These are phyloP conservation scores for Backusella tuberculispora DNA, from an alignment of 192 early-diverging fungal species.

Conservation along the genomic window DNA sequence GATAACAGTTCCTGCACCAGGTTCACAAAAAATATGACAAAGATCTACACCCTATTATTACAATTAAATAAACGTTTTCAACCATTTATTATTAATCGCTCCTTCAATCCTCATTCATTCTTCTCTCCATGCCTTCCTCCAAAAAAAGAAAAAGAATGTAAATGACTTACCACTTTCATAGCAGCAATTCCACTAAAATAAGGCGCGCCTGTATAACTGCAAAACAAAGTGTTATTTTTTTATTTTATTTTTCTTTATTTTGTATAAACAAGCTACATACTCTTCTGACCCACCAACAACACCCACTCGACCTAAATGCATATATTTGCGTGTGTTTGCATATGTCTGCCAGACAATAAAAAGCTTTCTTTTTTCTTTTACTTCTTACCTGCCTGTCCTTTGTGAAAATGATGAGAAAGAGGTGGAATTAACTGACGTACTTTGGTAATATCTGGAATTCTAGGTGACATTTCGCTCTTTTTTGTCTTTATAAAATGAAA, in stretches of 20 bases:
- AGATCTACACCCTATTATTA: slow-evolving; percentile 73
- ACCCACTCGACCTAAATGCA: slow-evolving; percentile 64
- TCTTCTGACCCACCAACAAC: slow-evolving; percentile 87
- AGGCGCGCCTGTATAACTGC: slow-evolving; percentile 89
- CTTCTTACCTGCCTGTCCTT: slow-evolving; percentile 78
- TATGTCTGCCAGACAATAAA: not conserved
- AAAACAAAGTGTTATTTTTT: not conserved
- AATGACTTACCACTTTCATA: slow-evolving; percentile 63
- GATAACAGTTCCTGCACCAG: slow-evolving; percentile 73
- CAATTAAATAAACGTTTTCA: not conserved
- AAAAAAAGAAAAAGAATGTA: too few species aligned
- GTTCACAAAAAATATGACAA: slow-evolving; percentile 85
- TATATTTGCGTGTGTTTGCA: not conserved
- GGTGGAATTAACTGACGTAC: slow-evolving; percentile 61
- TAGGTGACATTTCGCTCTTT: slow-evolving; percentile 21
- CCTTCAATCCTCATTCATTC: not conserved
- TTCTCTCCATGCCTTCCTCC: not conserved
- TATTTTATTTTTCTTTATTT: not conserved
- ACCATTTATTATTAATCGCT: not conserved
- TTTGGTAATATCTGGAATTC: slow-evolving; percentile 35
- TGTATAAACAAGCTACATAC: slow-evolving; percentile 41
- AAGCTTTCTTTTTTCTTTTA: not conserved
- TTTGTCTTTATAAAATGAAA: not conserved
- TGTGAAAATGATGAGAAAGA: slow-evolving; percentile 63
- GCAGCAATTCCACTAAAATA: slow-evolving; percentile 82